Conservation (phyloP, 805 yeast genomes). For the Metschnikowia kofuensis region DNA sequence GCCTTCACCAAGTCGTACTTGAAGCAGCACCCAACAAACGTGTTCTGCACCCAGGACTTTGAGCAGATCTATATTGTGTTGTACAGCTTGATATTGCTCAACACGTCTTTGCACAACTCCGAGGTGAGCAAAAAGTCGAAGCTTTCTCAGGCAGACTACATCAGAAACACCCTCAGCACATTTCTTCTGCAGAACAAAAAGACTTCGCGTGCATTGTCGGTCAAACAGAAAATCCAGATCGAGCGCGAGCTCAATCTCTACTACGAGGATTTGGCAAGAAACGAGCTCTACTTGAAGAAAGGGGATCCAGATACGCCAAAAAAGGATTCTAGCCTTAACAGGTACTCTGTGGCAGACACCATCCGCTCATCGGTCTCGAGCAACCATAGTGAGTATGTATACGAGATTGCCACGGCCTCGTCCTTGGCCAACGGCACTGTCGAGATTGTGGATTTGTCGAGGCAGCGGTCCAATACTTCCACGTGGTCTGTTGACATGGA, state of each 20-base stretch:
- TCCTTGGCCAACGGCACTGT: slow-evolving; percentile 4
- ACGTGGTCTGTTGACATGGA: slow-evolving; percentile 37
- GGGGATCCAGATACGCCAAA: slow-evolving; percentile 14
- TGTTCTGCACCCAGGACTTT: slow-evolving; percentile 47
- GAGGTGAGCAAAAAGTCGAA: slow-evolving; percentile 37
- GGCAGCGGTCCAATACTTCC: slow-evolving; percentile 32
- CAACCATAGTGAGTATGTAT: slow-evolving; percentile 1
- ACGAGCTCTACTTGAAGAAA: slow-evolving; percentile 40
- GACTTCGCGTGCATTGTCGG: slow-evolving; percentile 25
- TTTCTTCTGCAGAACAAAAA: slow-evolving; percentile 37
- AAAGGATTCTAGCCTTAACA: slow-evolving; percentile 12
- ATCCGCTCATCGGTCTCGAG: slow-evolving; percentile 13
- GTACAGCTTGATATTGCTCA: slow-evolving; percentile 67
- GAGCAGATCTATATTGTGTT: slow-evolving; percentile 66
- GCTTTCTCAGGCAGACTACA: slow-evolving; percentile 41
- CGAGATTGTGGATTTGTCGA: slow-evolving; percentile 14
- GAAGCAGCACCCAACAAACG: slow-evolving; percentile 44
- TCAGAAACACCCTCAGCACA: slow-evolving; percentile 41
- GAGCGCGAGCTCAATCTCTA: slow-evolving; percentile 43
- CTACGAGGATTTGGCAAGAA: slow-evolving; percentile 41
- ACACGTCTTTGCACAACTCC: slow-evolving; percentile 70
- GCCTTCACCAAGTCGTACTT: slow-evolving; percentile 66
- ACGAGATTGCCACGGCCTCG: slow-evolving; percentile 3
- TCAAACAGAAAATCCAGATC: slow-evolving; percentile 41
- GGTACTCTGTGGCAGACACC: slow-evolving; percentile 22